phyloP scores from a whole-genome alignment of 1,284 basidiomycete species.

The Trichosporon asahii region DNA sequence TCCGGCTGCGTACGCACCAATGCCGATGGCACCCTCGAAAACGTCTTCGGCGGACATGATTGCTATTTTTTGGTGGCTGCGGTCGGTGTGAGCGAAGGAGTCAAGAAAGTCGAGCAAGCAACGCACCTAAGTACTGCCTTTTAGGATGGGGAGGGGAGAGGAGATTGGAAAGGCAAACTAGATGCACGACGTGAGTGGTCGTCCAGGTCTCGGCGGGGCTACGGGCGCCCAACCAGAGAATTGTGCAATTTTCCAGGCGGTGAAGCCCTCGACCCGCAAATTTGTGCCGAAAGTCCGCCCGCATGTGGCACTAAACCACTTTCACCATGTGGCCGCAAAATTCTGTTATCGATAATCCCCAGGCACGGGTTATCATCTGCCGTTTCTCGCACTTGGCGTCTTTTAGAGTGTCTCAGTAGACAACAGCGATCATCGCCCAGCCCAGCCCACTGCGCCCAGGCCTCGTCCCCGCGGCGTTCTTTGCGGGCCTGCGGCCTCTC shows the following conservation, averaged over 20 bases:
- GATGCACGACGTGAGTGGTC: constrained; percentile 11
- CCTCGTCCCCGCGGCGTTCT: background rate
- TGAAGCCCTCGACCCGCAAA: background rate
- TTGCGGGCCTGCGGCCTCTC: background rate
- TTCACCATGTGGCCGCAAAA: background rate
- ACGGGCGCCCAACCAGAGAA: background rate
- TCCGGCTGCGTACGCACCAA: constrained; percentile 56
- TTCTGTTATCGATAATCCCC: background rate
- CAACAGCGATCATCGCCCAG: background rate
- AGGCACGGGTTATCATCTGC: background rate
- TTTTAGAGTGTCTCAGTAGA: background rate
- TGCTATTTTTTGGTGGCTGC: constrained; percentile 26
- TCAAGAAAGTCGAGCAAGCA: background rate
- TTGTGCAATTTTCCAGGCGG: background rate
- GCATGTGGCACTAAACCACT: background rate
- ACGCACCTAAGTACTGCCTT: constrained; percentile 29
- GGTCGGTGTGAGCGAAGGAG: constrained; percentile 3
- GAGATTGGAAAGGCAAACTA: constrained; percentile 16
- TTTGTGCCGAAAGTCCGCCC: constrained; percentile 8
- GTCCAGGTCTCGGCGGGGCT: background rate
- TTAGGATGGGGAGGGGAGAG: constrained; percentile 22
- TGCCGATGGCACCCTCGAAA: constrained; percentile 95
- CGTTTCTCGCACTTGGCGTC: background rate
- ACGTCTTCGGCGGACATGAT: constrained; percentile 83
- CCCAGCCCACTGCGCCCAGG: background rate